Base-by-base conservation (phyloP, 2,329 filamentous ascomycete genomes). In the Penicillium janthinellum region DNA sequence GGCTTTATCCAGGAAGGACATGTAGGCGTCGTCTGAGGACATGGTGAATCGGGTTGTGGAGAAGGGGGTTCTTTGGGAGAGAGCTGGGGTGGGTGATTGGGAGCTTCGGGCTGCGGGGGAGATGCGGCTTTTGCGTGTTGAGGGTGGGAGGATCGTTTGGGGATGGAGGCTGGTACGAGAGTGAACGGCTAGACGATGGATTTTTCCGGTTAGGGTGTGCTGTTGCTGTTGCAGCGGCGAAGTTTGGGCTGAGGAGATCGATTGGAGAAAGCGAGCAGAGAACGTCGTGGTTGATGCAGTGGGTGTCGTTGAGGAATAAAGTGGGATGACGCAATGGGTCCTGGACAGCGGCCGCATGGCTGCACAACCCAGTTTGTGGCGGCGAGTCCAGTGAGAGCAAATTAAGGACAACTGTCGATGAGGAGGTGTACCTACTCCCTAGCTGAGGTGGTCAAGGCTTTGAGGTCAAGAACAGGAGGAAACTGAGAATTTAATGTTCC, bases 1-100 rank as follows among this genome's bases (percentile, higher is more conserved):
- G 56, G 92, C 91, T 80, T 95, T 95, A 73, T 95, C 84, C 58
- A 97, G 82, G 73, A 97, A 96, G 60, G 89, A 82, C 77, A 88
- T 85, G 81, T 96, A 97, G 63, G 90, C 89, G 62, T 90, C 87
- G 82, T 96, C 92, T 56, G 87, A 88, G 17, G 78, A 73, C 79
- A 81, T 81, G 58, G 62, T 71, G 59, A 63, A 62, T 28, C 57
- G 37, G 44, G 62, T 54, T 11, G 59, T 64, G 56, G 62, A 65
- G 56, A 64, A 67, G 37, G 41, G 14, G 15, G 57, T 53, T 28
- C 25, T 15, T 48, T 48, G 56, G 57, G 51, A 48, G 58, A 45
- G 60, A 56, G 49, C 35, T 38, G 47, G 39, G 44, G 44, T 35
- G 20, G 48, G 49, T 39, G 42, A 49, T 48, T 41, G 58, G 17